phyloP scores from a whole-genome alignment of 768 basidiomycete genomes.

The Leucocoprinus leucothites region DNA sequence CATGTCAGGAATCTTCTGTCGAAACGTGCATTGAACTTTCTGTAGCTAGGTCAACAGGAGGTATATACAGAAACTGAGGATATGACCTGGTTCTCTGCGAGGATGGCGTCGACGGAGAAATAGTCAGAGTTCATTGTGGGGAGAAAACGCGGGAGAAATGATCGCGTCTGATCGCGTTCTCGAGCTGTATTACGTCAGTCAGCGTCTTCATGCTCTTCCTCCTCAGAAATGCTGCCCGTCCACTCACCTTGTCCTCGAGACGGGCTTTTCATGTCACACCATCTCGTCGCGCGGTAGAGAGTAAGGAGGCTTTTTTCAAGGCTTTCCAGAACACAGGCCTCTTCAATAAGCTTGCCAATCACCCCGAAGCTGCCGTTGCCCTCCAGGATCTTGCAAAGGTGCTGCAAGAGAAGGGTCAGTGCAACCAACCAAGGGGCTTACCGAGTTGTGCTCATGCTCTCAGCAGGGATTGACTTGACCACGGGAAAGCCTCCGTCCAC shows the following conservation, averaged over 20 bases:
- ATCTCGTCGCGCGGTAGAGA: conserved; percentile 8
- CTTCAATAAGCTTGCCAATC: conserved; percentile 45
- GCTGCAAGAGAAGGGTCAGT: conserved; percentile 47
- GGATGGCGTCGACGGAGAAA: conserved; percentile 87
- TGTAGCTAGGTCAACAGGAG: conserved; percentile 23
- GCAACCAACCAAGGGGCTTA: not conserved
- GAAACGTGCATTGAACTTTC: conserved; percentile 95
- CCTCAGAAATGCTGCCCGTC: conserved; percentile 3
- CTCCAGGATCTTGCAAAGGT: conserved; percentile 41
- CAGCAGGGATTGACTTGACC: conserved; percentile 46
- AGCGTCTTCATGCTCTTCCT: conserved; percentile 9
- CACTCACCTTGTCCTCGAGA: conserved; percentile 4
- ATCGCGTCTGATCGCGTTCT: not conserved
- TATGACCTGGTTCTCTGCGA: conserved; percentile 84
- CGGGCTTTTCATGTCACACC: conserved; percentile 14
- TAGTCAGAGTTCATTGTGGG: conserved; percentile 85
- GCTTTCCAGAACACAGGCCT: conserved; percentile 39
- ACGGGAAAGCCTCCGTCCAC: conserved; percentile 43
- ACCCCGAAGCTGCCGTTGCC: conserved; percentile 48
- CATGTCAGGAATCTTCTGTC: conserved; percentile 77
- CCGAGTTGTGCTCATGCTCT: not conserved
- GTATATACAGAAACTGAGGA: not conserved
- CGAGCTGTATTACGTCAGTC: conserved; percentile 14
- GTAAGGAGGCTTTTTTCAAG: conserved; percentile 7
- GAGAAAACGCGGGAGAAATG: conserved; percentile 1